Percentiles rank a stretch among this genome's conserved stretches.
These are phyloP conservation scores for Aspergillus diversus DNA, from an alignment of 495 filamentous ascomycete species.

Conservation along the genomic window DNA sequence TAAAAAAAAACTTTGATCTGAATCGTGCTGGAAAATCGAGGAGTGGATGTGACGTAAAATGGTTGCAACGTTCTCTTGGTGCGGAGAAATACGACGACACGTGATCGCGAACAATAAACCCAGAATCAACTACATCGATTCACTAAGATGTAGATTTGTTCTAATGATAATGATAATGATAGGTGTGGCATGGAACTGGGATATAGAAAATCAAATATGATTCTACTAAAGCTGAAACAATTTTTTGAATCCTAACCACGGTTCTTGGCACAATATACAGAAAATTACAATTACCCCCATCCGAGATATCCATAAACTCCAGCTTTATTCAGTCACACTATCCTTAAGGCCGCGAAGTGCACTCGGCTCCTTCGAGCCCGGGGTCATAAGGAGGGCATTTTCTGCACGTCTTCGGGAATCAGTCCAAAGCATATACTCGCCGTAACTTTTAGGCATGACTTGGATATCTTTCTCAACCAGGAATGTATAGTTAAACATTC, in stretches of 20 bases:
- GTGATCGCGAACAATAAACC: constrained; percentile 15
- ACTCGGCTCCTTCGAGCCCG: constrained; percentile 38
- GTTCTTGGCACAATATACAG: neutral
- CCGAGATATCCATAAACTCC: neutral
- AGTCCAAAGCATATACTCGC: constrained; percentile 79
- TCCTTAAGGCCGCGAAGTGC: constrained; percentile 45
- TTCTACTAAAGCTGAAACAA: too few relatives aligned
- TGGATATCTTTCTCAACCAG: constrained; percentile 71
- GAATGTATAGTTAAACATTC: constrained; percentile 87
- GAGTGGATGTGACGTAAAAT: constrained; percentile 1
- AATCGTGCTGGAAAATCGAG: neutral
- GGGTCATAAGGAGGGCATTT: constrained; percentile 43
- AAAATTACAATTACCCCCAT: neutral
- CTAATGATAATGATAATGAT: too few relatives aligned
- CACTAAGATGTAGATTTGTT: neutral
- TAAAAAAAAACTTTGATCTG: neutral
- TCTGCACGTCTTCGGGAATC: constrained; percentile 67
- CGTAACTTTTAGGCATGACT: constrained; percentile 75
- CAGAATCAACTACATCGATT: neutral
- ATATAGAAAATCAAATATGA: too few relatives aligned
- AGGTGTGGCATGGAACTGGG: too few relatives aligned
- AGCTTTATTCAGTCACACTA: constrained; percentile 50
- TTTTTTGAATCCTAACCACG: too few relatives aligned
- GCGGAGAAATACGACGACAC: constrained; percentile 25
- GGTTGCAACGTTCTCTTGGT: constrained; percentile 11